Evolutionary conservation across 2,329 filamentous ascomycete genomes (phyloP).

Genomic region (Claviceps sp.): DNA sequence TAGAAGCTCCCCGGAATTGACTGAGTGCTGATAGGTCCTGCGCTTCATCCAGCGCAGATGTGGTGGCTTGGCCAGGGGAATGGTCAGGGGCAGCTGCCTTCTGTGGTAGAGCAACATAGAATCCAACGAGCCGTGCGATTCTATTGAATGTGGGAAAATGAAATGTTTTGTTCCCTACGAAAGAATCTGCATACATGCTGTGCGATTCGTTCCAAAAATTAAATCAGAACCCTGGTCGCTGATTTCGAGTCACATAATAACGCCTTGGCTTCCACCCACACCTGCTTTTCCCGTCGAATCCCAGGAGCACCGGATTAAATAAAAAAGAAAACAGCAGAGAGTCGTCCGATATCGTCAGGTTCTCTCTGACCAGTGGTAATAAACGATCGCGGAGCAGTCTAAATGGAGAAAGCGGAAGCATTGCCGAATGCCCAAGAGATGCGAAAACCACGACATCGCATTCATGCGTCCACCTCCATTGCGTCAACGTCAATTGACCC

Average conservation of each 20-base stretch:
- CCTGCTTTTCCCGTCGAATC: neutral
- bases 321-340: neutral
- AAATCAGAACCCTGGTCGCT: neutral
- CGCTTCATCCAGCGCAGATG: neutral
- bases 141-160: neutral
- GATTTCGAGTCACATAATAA: neutral
- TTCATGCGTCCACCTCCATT: constrained; percentile 28
- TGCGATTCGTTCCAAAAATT: neutral
- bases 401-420: neutral
- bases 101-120: neutral
- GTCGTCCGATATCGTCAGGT: neutral
- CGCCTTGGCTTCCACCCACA: neutral
- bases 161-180: neutral
- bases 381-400: neutral
- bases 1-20: neutral
- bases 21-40: neutral
- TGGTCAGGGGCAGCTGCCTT: neutral
- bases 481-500: constrained; percentile 29
- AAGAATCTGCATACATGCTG: neutral
- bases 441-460: neutral
- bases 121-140: neutral
- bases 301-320: neutral
- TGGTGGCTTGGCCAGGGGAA: neutral
- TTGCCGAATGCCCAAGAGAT: neutral
- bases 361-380: neutral